Base-by-base conservation (phyloP, 176 grass and related monocot genomes). In the Alopecurus myosuroides region DNA sequence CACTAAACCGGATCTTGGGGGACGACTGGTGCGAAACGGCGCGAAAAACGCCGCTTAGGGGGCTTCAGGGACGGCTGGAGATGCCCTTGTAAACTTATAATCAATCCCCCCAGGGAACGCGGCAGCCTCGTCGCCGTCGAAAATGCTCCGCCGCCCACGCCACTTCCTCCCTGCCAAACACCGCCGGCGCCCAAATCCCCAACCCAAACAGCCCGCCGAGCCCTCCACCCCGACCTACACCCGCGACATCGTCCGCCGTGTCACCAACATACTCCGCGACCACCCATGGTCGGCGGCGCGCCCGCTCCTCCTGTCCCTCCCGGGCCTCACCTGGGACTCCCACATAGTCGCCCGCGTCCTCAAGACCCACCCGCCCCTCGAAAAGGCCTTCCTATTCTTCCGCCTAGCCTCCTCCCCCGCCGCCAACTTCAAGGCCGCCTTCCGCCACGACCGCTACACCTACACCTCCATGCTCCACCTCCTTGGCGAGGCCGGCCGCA, bases 371-470 rank as follows among this genome's bases (percentile, higher is more conserved):
- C 94, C 94, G 15, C 94, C 91, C 0, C 87, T 93, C 70, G 69
- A 91, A 0, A 93, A 91, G 86, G 86, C 91, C 64, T 96, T 89
- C 88, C 91, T 96, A 58, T 93, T 96, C 88, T 96, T 96, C 91
- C 86, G 82, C 84, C 85, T 92, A 26, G 94, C 86, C 6, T 26
- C 72, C 29, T 5, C 82, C 48, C 77, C 73, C 13, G 74, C 80
- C 15, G 81, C 80, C 76, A 18, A 22, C 77, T 11, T 6, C 60
- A 33, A 46, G 42, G 35, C 76, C 11, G 31, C 74, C 58, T 93
- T 95, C 82, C 89, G 91, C 75, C 90, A 95, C 82, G 93, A 95
- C 69, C 86, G 82, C 35, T 95, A 88, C 88, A 95, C 93, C 83
- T 95, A 95, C 76, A 93, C 94, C 70, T 89, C 88, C 83, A 96